Base-by-base conservation (phyloP, 2,329 filamentous ascomycete genomes). In the Elsinoe perseae region DNA sequence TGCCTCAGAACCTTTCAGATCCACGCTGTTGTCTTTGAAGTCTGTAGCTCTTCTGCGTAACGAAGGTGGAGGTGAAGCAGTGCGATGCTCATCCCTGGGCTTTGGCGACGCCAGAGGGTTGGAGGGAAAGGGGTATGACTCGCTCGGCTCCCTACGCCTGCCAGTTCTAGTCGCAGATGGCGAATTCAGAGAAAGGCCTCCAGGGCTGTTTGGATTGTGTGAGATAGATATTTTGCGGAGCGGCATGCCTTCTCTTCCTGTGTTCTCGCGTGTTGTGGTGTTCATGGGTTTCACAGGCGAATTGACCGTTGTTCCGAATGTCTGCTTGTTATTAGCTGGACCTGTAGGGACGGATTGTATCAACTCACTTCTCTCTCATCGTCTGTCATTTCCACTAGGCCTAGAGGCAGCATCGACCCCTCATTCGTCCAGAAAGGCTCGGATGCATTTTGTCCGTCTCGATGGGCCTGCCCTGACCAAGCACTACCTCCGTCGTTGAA, bases 401-500 rank as follows among this genome's bases (percentile, higher is more conserved):
- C 83, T 61, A 96, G 76, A 5, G 91, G 89, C 61, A 81, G 79
- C 43, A 83, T 78, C 54, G 80, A 79, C 21, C 87, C 89, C 58
- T 80, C 79, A 58, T 80, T 73, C 66, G 95, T 88, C 93, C 92
- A 98, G 70, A 91, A 97, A 40, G 92, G 82, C 60, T 93, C 89
- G n/a, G 91, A 88, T 43, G 92, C 90, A 65, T 87, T 82, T 58
- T 84, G 84, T 60, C 80, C 76, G 61, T 86, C 83, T 68, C 89
- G 86, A 58, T 72, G 80, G 61, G 96, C 90, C 58, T 81, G 79
- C 70, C 87, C 87, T 89, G 89, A 95, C 55, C 81, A 80, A 23
- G 69, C 67, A 50, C 65, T 75, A 65, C 70, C 78, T 65, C 68
- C 65, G 23, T 46, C 53, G 18, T 20, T 36, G 25, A 14, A 23